A percentile compares a stretch with the other conserved stretches of the same genome.
These are phyloP conservation scores for Saprolegnia diclina DNA, from an alignment of 352 stramenopile genomes.

Conservation along the genomic window DNA sequence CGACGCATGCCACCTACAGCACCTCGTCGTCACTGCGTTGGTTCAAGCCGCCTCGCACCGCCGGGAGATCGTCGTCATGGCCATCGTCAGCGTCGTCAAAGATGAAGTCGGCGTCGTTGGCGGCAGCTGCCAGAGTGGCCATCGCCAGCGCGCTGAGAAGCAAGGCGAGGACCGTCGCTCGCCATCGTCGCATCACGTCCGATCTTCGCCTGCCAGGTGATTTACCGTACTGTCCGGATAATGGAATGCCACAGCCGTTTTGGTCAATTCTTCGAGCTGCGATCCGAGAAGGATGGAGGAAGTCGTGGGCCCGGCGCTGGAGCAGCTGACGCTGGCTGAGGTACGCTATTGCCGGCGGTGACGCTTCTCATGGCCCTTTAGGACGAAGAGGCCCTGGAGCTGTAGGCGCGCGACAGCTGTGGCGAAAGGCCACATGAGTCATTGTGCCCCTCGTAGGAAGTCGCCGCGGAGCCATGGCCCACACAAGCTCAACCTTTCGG, in stretches of 20 bases:
- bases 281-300: not conserved
- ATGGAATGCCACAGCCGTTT: too few relatives aligned
- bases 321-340: not conserved
- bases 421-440: not conserved
- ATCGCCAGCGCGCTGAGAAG: not conserved
- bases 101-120: not conserved
- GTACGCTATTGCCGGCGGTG: not conserved
- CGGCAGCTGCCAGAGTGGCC: not conserved
- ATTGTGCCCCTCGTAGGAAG: constrained; percentile 8
- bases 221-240: too few relatives aligned
- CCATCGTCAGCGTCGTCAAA: not conserved
- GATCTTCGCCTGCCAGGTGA: not conserved
- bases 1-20: not conserved
- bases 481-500: constrained; percentile 17
- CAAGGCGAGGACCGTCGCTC: not conserved
- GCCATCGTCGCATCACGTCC: not conserved
- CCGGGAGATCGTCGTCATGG: not conserved
- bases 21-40: not conserved
- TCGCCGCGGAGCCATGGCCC: constrained; percentile 16
- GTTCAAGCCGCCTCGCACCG: too few relatives aligned
- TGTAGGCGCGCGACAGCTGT: not conserved
- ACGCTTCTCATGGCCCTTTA: not conserved
- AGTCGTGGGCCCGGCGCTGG: not conserved
- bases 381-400: constrained; percentile 11
- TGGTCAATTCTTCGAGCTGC: too few relatives aligned